Evolutionary conservation across 2,329 filamentous ascomycete genomes (phyloP), one percentile per base, ranked within the genome.

Genomic region (Apiospora phragmitis): DNA sequence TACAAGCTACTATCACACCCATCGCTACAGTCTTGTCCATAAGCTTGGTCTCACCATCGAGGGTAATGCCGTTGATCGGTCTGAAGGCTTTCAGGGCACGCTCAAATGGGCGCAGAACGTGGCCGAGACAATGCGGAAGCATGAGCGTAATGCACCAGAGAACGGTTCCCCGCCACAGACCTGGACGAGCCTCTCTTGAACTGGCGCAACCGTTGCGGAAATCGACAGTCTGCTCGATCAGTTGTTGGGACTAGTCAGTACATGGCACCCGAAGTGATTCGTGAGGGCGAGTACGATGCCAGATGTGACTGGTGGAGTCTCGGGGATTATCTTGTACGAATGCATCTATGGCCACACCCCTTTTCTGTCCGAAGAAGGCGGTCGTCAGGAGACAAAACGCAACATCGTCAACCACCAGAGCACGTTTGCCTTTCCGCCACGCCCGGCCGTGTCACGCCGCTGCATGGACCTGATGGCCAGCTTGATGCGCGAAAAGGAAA

Each of bases 251-350:
- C 96, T 2, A 97, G 94, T 79, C 95, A 98, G 79, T 98, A 98
- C 83, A 98, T 98, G 96, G 95, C 96, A 0, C 95, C 95, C 1
- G 96, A 98, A 83, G 93, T 98, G 24, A 91, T 98, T 71, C 86
- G 88, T 74, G 94, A 95, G 38, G 88, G 94, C 67, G 83, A 87
- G 47, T 98, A 98, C 80, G 96, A 98, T 81, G 95, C 93, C 41
- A 88, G 95, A 77, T 98, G 95, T 82, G 95, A 98, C 82, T 98
- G 89, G 94, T 98, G 93, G 95, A 98, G 95, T 82, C 89, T 98
- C 75, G 95, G 95, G 94, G 69, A 91, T 98, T 78, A 98, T 98
- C 78, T 82, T 98, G 70, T 98, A 94, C 77, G 95, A 98, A 86
- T 98, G 95, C 77, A 85, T 98, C 1, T 98, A 96, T 79, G 95